Evolutionary conservation across 2,329 filamentous ascomycete species (phyloP), one percentile per base, ranked within the genome.

Genomic region (Diaporthe citriasiana): DNA sequence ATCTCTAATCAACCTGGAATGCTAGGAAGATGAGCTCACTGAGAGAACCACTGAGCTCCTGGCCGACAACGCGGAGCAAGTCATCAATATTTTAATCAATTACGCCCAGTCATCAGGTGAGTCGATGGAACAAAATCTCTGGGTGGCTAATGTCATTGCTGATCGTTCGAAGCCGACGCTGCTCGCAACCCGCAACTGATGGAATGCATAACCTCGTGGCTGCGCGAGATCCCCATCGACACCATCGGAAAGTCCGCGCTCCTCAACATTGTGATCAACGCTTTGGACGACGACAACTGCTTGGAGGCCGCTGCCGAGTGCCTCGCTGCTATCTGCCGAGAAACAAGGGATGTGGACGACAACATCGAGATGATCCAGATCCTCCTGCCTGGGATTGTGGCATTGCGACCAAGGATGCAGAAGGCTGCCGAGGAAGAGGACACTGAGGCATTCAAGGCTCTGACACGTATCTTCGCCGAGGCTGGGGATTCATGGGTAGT

Each of bases 161-260:
- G 74, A 79, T 75, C 51, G 42, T 56, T 30, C 74, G 77, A 79
- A 95, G 95, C 89, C 68, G 86, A 91, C 63, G 95, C 96, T 33
- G 90, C 95, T 12, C 93, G 92, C 76, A 98, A 98, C 80, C 95
- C 96, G 3, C 93, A 95, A 80, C 89, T 99, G 63, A 92, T 98
- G 82, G 95, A 98, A 79, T 98, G 97, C 82, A 95, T 98, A 78
- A 97, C 95, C 42, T 98, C 97, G 4, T 99, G 97, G 97, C 89
- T 98, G 78, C 91, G 95, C 78, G 97, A 99, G 84, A 94, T 99
- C 9, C 94, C 96, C 0, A 90, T 97, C 63, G 89, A 89, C 76
- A 92, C 94, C 76, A 91, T 99, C 76, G 93, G 97, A 77, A 93
- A 93, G 78, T 98, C 96, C 1, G 93, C 95, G 9, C 87, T 99